These are phyloP conservation scores for Microsporum canis DNA, from an alignment of 2,329 filamentous ascomycete species.

Conservation along the genomic window DNA sequence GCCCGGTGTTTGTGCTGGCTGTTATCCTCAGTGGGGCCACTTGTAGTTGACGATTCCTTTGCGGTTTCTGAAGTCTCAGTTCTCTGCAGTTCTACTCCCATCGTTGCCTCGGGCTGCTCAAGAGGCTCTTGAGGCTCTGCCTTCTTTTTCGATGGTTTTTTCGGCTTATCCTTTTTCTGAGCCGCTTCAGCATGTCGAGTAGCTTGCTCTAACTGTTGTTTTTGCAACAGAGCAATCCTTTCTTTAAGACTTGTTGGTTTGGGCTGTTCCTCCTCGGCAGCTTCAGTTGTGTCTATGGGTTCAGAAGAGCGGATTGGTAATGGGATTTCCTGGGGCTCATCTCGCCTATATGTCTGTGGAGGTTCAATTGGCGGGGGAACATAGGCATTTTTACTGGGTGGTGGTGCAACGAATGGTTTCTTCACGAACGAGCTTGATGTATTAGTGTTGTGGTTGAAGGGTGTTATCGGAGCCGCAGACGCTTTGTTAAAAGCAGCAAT, in stretches of 20 bases:
- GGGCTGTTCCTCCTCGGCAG: slow-evolving; percentile 60
- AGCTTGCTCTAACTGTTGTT: slow-evolving; percentile 84
- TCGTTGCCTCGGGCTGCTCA: slow-evolving; percentile 16
- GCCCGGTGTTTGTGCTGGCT: slow-evolving; percentile 21
- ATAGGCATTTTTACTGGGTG: slow-evolving; percentile 84
- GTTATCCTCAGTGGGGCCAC: slow-evolving; percentile 15
- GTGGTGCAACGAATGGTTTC: slow-evolving; percentile 92
- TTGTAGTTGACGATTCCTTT: slow-evolving; percentile 29
- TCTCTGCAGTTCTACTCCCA: slow-evolving; percentile 22
- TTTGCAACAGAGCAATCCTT: slow-evolving; percentile 84
- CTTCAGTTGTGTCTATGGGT: slow-evolving; percentile 30
- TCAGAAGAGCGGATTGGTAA: slow-evolving; percentile 19
- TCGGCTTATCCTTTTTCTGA: slow-evolving; percentile 79
- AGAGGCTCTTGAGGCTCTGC: slow-evolving; percentile 34
- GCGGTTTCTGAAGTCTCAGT: slow-evolving; percentile 25
- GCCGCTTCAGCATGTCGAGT: slow-evolving; percentile 65
- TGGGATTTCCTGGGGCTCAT: slow-evolving; percentile 54
- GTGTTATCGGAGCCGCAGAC: slow-evolving; percentile 72
- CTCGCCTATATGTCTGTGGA: slow-evolving; percentile 67
- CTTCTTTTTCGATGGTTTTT: slow-evolving; percentile 59
- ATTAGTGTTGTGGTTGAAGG: slow-evolving; percentile 67
- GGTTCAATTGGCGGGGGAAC: slow-evolving; percentile 62
- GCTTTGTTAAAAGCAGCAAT: slow-evolving; percentile 96
- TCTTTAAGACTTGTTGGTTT: slow-evolving; percentile 93
- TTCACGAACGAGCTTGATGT: slow-evolving; percentile 64